These are phyloP conservation scores for Fusarium oxysporum DNA, from an alignment of 2,329 filamentous ascomycete genomes.

Conservation along the genomic window DNA sequence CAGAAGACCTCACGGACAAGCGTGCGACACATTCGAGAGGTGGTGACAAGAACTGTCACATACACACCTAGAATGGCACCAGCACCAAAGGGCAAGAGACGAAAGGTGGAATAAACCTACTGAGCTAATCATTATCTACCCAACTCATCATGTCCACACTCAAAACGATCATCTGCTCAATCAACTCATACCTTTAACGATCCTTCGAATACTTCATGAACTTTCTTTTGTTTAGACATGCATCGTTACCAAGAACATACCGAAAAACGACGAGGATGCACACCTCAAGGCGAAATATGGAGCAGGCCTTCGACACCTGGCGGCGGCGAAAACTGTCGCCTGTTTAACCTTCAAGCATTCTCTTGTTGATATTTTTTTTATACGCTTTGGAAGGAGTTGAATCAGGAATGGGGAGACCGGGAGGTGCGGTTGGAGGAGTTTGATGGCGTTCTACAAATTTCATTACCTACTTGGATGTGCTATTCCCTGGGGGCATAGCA, in stretches of 20 bases:
- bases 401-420: conserved; percentile 30
- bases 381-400: conserved; percentile 34
- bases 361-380: conserved; percentile 18
- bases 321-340: conserved; percentile 13
- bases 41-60: conserved; percentile 93
- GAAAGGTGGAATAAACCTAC: conserved; percentile 68
- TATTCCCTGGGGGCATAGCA: conserved; percentile 43
- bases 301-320: conserved; percentile 27
- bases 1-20: conserved; percentile 70
- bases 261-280: conserved; percentile 37
- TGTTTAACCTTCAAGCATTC: conserved; percentile 33
- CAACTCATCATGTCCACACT: conserved; percentile 14
- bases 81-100: conserved; percentile 91
- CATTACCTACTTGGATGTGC: conserved; percentile 38
- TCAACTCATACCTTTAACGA: conserved; percentile 30
- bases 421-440: conserved; percentile 45
- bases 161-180: conserved; percentile 9
- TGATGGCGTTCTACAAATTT: conserved; percentile 42
- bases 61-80: conserved; percentile 90
- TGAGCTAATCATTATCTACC: background rate
- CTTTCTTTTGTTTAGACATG: conserved; percentile 46
- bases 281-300: conserved; percentile 25
- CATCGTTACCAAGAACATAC: conserved; percentile 31
- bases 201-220: conserved; percentile 39
- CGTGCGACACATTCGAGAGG: conserved; percentile 81